Percentiles rank a stretch among this genome's conserved stretches.
phyloP scores from a whole-genome alignment of 768 basidiomycete genomes.

The Naganishia friedmannii region DNA sequence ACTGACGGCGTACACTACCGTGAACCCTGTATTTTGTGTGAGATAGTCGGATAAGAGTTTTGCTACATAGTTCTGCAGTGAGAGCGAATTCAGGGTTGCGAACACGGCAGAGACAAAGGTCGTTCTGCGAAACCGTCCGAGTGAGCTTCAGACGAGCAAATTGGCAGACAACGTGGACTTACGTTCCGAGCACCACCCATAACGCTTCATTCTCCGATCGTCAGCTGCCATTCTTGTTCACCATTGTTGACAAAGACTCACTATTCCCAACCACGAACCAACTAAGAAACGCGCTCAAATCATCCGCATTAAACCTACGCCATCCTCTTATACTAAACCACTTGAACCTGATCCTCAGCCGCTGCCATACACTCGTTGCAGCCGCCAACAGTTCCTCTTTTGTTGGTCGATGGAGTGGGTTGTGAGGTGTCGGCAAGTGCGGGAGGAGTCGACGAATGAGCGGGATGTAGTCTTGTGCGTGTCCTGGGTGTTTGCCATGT shows the following conservation, averaged over 20 bases:
- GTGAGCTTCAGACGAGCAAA: background rate
- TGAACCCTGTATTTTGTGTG: constrained; percentile 87
- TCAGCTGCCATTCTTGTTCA: background rate
- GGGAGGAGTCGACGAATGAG: constrained; percentile 47
- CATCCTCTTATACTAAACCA: constrained; percentile 97
- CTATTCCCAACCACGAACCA: constrained; percentile 94
- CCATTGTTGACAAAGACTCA: constrained; percentile 32
- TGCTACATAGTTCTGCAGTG: constrained; percentile 70
- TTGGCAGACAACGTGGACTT: constrained; percentile 48
- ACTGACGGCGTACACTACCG: constrained; percentile 56
- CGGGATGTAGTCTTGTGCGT: constrained; percentile 43
- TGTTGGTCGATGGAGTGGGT: constrained; percentile 60
- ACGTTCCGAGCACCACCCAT: constrained; percentile 95
- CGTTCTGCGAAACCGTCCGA: constrained; percentile 57
- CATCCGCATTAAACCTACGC: constrained; percentile 90
- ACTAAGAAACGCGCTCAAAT: constrained; percentile 91
- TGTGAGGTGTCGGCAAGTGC: constrained; percentile 27
- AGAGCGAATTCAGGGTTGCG: constrained; percentile 77
- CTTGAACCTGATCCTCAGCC: constrained; percentile 84
- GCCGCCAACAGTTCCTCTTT: constrained; percentile 84
- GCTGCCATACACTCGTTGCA: constrained; percentile 85
- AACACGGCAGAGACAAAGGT: constrained; percentile 94
- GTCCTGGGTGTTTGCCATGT: constrained; percentile 7
- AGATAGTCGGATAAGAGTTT: constrained; percentile 85
- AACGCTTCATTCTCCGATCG: constrained; percentile 55